Percentiles rank a stretch among this genome's conserved stretches.
Evolutionary conservation across 2,329 filamentous ascomycete species (phyloP).

Genomic region (Clarireedia homoeocarpa): DNA sequence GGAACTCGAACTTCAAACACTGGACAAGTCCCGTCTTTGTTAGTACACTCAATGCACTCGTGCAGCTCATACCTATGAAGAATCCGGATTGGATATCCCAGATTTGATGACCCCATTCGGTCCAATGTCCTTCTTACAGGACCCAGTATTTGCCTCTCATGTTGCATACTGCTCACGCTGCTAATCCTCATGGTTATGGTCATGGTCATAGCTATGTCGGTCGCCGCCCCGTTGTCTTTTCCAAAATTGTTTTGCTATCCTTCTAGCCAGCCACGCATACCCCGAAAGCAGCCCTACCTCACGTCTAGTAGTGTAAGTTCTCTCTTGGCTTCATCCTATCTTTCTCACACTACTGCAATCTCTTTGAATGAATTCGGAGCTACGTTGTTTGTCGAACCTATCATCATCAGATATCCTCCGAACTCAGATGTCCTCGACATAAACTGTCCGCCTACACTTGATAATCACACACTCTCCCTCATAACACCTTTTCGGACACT

Average conservation of each 20-base stretch:
- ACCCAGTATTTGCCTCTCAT: too few species aligned
- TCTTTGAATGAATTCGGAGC: slow-evolving; percentile 10
- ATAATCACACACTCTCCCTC: too few species aligned
- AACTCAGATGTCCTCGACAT: slow-evolving; percentile 2
- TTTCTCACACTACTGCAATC: slow-evolving; percentile 8
- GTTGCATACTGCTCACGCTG: too few species aligned
- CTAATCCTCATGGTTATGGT: slow-evolving; percentile 7
- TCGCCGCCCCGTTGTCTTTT: slow-evolving; percentile 24
- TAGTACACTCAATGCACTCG: slow-evolving; percentile 28
- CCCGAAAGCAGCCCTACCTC: slow-evolving; percentile 23
- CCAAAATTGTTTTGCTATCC: slow-evolving; percentile 21
- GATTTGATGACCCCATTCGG: slow-evolving; percentile 13
- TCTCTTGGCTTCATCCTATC: slow-evolving; percentile 15
- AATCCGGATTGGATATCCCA: slow-evolving; percentile 2
- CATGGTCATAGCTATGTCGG: slow-evolving; percentile 25
- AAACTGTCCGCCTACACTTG: not conserved
- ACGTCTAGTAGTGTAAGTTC: slow-evolving; percentile 15
- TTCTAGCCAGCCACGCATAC: slow-evolving; percentile 23
- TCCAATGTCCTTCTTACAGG: slow-evolving; percentile 9
- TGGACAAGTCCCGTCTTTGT: slow-evolving; percentile 23
- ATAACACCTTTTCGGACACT: not conserved
- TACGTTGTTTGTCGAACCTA: slow-evolving; percentile 9
- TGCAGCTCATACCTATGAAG: slow-evolving; percentile 15
- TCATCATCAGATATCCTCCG: slow-evolving; percentile 13
- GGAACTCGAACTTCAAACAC: slow-evolving; percentile 30